These are phyloP conservation scores for Fomitiporia mediterranea DNA, from an alignment of 1,284 basidiomycete species.

Conservation along the genomic window DNA sequence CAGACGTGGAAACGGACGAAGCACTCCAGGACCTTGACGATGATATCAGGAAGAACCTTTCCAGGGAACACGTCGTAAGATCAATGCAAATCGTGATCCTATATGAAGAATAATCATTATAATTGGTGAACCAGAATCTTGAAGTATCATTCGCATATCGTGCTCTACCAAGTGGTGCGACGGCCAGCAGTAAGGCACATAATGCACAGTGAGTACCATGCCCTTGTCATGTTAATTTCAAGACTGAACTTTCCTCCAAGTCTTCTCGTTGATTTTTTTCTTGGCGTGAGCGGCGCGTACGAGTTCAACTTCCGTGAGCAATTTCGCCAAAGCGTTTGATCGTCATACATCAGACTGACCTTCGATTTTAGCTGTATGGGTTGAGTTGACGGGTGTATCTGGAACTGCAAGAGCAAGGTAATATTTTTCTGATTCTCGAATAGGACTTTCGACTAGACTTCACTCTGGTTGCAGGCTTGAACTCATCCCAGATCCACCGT, in stretches of 20 bases:
- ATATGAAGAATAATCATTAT: neutral
- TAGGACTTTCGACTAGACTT: no score
- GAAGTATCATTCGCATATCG: constrained; percentile 76
- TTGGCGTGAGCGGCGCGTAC: constrained; percentile 49
- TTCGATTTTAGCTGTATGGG: constrained; percentile 55
- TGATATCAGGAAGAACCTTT: constrained; percentile 13
- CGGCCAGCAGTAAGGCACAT: constrained; percentile 39
- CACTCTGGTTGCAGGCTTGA: constrained; percentile 48
- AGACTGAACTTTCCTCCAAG: constrained; percentile 19
- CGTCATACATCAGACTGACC: constrained; percentile 29
- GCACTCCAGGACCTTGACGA: constrained; percentile 11
- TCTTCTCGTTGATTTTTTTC: constrained; percentile 69
- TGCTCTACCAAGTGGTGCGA: constrained; percentile 47
- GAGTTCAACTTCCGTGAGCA: constrained; percentile 39
- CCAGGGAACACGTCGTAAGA: constrained; percentile 22
- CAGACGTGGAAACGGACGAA: constrained; percentile 26
- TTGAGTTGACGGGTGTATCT: constrained; percentile 72
- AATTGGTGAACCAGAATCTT: constrained; percentile 44
- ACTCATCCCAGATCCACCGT: constrained; percentile 73
- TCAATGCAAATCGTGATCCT: neutral
- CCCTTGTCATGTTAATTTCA: neutral
- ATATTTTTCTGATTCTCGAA: neutral
- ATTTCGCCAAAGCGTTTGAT: neutral
- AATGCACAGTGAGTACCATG: constrained; percentile 52
- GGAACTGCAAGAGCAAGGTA: constrained; percentile 55